Percentiles rank a stretch among this genome's conserved stretches.
Conservation (phyloP, 768 basidiomycete species). For the Exsudoporus frostii region DNA sequence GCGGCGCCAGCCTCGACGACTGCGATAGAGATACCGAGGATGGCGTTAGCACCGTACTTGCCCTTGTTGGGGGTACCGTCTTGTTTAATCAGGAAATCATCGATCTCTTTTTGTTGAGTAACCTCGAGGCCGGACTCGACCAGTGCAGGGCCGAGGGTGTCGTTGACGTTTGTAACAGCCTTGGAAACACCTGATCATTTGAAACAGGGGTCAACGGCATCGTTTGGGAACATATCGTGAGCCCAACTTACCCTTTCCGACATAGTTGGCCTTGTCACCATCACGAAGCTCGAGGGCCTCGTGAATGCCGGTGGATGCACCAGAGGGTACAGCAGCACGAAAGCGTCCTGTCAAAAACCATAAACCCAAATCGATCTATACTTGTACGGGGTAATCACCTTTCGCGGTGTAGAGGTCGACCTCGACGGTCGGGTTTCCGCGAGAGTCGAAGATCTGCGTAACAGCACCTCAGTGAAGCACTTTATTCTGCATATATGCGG, state of each 20-base stretch:
- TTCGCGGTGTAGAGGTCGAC: constrained; percentile 86
- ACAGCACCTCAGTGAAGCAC: constrained; percentile 12
- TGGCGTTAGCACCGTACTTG: constrained; percentile 98
- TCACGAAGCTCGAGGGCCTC: constrained; percentile 99
- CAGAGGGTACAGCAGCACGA: constrained; percentile 94
- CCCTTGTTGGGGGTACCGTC: constrained; percentile 99
- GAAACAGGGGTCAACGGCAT: background rate
- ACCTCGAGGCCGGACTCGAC: constrained; percentile 81
- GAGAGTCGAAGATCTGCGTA: constrained; percentile 94
- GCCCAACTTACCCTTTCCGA: constrained; percentile 80
- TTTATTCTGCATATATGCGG: background rate
- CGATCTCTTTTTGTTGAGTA: constrained; percentile 91
- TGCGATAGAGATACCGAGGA: constrained; percentile 97
- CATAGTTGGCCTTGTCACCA: constrained; percentile 86
- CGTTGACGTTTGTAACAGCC: constrained; percentile 94
- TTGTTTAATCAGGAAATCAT: constrained; percentile 96
- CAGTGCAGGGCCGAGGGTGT: constrained; percentile 82
- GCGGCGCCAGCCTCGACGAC: constrained; percentile 90
- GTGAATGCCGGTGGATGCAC: constrained; percentile 96
- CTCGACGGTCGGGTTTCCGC: constrained; percentile 96
- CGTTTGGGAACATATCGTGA: background rate
- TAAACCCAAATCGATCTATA: constrained; percentile 9
- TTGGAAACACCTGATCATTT: constrained; percentile 83
- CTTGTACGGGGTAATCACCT: constrained; percentile 47
- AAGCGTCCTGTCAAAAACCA: constrained; percentile 63